phyloP scores from a whole-genome alignment of 371 early-diverging fungal genomes.

The Apophysomyces trapeziformis region DNA sequence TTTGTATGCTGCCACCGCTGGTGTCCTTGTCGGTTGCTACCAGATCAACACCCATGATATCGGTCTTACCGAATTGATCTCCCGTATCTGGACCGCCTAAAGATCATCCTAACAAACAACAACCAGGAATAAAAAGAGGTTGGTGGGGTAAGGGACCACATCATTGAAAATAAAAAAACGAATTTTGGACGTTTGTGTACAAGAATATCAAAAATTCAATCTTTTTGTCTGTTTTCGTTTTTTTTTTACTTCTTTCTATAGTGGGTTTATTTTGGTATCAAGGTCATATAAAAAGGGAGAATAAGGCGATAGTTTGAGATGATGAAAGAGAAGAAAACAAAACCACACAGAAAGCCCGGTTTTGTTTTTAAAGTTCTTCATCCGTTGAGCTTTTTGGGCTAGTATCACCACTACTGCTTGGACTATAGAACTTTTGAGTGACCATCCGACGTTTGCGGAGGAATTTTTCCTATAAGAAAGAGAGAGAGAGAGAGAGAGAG shows the following conservation, averaged over 20 bases:
- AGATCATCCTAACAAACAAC: background rate
- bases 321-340: too few relatives aligned
- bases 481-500: slow-evolving; percentile 12
- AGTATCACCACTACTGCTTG: background rate
- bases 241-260: too few relatives aligned
- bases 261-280: too few relatives aligned
- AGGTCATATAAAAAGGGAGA: too few relatives aligned
- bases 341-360: too few relatives aligned
- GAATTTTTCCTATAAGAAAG: slow-evolving; percentile 29
- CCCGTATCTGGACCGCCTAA: slow-evolving; percentile 83
- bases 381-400: slow-evolving; percentile 6
- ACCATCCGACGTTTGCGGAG: slow-evolving; percentile 28
- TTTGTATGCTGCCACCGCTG: slow-evolving; percentile 72
- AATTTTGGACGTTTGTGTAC: too few relatives aligned
- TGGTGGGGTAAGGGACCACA: too few relatives aligned
- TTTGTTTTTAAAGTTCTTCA: background rate
- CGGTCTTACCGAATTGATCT: slow-evolving; percentile 88
- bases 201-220: too few relatives aligned
- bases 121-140: too few relatives aligned
- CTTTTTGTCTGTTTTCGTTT: too few relatives aligned
- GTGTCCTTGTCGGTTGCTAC: slow-evolving; percentile 86
- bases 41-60: slow-evolving; percentile 95
- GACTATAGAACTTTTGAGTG: slow-evolving; percentile 13
- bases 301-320: too few relatives aligned
- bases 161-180: too few relatives aligned